Conservation (phyloP, 768 basidiomycete species). For the Xerocomellus amylosporus region DNA sequence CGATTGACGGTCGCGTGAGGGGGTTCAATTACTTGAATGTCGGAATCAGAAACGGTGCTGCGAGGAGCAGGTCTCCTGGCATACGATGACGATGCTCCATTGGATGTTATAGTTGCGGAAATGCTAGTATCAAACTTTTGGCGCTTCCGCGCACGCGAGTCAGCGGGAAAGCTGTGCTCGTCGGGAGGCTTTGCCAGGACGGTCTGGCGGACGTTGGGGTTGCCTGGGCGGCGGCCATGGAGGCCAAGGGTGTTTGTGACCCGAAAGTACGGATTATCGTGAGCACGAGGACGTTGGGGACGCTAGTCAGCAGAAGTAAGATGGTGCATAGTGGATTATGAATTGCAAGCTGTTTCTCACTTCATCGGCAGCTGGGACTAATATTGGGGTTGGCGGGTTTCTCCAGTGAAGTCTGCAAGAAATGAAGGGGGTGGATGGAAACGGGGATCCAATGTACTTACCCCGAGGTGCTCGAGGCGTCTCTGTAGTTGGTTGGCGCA, state of each 20-base stretch:
- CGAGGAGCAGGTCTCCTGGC: background rate
- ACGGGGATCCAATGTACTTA: conserved; percentile 11
- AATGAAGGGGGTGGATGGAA: conserved; percentile 5
- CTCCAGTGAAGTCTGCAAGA: conserved; percentile 16
- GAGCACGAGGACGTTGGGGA: background rate
- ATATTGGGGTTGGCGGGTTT: conserved; percentile 22
- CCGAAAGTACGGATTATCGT: conserved; percentile 16
- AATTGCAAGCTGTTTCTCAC: conserved; percentile 13
- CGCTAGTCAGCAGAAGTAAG: conserved; percentile 13
- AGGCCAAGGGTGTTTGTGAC: background rate
- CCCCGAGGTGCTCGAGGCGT: conserved; percentile 26
- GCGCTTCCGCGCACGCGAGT: conserved; percentile 23
- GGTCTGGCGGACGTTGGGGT: conserved; percentile 24
- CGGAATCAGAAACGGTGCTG: conserved; percentile 14
- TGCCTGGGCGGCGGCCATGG: conserved; percentile 10
- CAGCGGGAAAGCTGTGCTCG: background rate
- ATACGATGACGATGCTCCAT: conserved; percentile 4
- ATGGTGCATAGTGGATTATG: background rate
- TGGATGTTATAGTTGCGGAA: background rate
- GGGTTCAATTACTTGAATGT: conserved; percentile 20
- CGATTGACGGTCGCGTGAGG: background rate
- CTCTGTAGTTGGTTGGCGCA: conserved; percentile 26
- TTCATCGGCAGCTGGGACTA: conserved; percentile 7
- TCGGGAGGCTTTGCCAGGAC: conserved; percentile 12
- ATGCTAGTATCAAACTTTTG: conserved; percentile 13